Evolutionary conservation across 257 asterid genomes (phyloP).

Genomic region (Solanum dulcamara): DNA sequence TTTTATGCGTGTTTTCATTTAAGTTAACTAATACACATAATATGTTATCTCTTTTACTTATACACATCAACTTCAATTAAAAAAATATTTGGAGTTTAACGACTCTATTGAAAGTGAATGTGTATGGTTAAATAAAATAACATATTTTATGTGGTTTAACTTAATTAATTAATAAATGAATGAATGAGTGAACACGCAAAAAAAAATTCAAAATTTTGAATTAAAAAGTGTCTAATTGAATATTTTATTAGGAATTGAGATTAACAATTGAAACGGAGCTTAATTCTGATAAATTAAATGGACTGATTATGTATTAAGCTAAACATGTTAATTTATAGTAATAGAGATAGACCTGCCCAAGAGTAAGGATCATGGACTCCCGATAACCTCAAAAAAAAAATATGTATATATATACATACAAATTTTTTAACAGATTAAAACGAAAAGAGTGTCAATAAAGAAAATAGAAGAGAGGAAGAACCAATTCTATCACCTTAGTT

Average conservation of each 20-base stretch:
- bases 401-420: not conserved
- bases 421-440: not conserved
- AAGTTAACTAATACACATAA: too few relatives aligned
- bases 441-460: not conserved
- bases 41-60: not conserved
- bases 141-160: not conserved
- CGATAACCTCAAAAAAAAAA: not conserved
- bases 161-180: too few relatives aligned
- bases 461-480: not conserved
- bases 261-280: too few relatives aligned
- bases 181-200: not conserved
- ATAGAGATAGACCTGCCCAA: too few relatives aligned
- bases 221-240: not conserved
- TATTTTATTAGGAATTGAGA: too few relatives aligned
- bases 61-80: too few relatives aligned
- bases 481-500: not conserved
- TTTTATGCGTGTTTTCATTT: too few relatives aligned
- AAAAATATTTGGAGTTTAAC: not conserved
- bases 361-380: not conserved
- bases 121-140: not conserved
- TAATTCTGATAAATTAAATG: too few relatives aligned
- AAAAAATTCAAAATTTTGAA: too few relatives aligned
- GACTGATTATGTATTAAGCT: too few relatives aligned
- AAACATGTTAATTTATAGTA: too few relatives aligned
- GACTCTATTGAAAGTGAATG: not conserved